Evolutionary conservation across 2,329 filamentous ascomycete species (phyloP).

Genomic region (Talaromyces islandicus): DNA sequence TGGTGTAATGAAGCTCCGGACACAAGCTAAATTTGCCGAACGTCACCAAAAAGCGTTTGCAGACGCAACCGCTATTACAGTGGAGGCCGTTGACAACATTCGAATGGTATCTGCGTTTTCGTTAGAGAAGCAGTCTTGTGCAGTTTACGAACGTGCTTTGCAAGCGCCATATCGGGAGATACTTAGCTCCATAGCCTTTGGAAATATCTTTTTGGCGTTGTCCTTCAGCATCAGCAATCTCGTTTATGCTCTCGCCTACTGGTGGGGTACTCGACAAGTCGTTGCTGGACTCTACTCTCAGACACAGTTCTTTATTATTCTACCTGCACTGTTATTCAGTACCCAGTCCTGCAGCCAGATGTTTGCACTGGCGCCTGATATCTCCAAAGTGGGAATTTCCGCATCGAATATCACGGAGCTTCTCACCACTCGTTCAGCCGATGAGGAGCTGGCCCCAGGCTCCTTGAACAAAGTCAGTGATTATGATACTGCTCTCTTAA

Average conservation of each 20-base stretch:
- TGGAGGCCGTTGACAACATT: slow-evolving; percentile 42
- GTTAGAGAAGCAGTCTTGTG: slow-evolving; percentile 38
- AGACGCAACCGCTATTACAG: slow-evolving; percentile 38
- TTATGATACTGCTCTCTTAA: slow-evolving; percentile 10
- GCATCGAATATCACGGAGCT: slow-evolving; percentile 50
- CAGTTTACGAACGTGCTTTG: slow-evolving; percentile 34
- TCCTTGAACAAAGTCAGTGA: not conserved
- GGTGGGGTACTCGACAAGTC: slow-evolving; percentile 66
- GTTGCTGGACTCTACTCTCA: slow-evolving; percentile 55
- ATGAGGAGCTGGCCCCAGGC: slow-evolving; percentile 16
- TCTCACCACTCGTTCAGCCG: slow-evolving; percentile 23
- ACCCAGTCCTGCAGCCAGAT: slow-evolving; percentile 65
- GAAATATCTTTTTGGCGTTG: slow-evolving; percentile 31
- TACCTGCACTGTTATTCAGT: slow-evolving; percentile 60
- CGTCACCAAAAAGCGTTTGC: slow-evolving; percentile 41
- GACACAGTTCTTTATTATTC: slow-evolving; percentile 62
- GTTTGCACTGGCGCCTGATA: slow-evolving; percentile 63
- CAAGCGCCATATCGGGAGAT: slow-evolving; percentile 38
- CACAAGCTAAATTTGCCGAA: slow-evolving; percentile 52
- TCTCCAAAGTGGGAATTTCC: slow-evolving; percentile 57
- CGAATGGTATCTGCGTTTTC: slow-evolving; percentile 41
- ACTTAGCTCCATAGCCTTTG: slow-evolving; percentile 37
- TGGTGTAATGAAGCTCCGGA: slow-evolving; percentile 60
- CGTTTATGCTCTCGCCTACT: slow-evolving; percentile 66
- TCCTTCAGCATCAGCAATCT: slow-evolving; percentile 46